Evolutionary conservation across 2,329 filamentous ascomycete genomes (phyloP).

Genomic region (Dactylellina parvicollis): DNA sequence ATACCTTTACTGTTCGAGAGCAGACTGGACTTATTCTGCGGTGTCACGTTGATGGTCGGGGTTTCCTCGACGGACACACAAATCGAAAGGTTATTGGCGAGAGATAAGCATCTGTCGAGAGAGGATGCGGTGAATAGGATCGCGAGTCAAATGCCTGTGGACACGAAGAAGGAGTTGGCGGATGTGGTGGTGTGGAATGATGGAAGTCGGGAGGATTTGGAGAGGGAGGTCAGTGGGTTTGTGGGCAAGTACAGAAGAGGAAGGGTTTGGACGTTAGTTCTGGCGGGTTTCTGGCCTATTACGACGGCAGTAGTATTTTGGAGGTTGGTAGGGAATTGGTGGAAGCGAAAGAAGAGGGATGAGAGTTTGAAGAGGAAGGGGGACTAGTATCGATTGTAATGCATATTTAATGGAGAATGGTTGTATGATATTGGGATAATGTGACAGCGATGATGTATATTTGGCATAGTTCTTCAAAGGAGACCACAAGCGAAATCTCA

Average conservation of each 20-base stretch:
- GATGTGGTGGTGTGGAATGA: constrained; percentile 92
- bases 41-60: constrained; percentile 84
- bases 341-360: constrained; percentile 65
- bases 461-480: not conserved
- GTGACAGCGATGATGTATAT: not conserved
- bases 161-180: constrained; percentile 80
- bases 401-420: not conserved
- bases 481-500: too few species aligned
- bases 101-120: constrained; percentile 83
- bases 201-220: constrained; percentile 74
- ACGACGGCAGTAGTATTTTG: constrained; percentile 75
- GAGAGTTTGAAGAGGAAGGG: constrained; percentile 22
- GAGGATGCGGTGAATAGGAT: constrained; percentile 91
- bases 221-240: constrained; percentile 72
- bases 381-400: not conserved
- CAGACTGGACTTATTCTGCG: constrained; percentile 84
- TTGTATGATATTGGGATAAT: constrained; percentile 2
- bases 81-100: constrained; percentile 77
- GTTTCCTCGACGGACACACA: constrained; percentile 80
- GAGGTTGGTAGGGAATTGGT: constrained; percentile 77
- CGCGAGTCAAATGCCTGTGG: constrained; percentile 83
- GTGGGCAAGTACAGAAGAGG: constrained; percentile 76
- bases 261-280: constrained; percentile 82
- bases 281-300: constrained; percentile 77
- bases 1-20: constrained; percentile 92